A percentile compares a stretch with the other conserved stretches of the same genome.
These are phyloP conservation scores for Kentomonas sorsogonicus DNA, from an alignment of 208 protist species.

Conservation along the genomic window DNA sequence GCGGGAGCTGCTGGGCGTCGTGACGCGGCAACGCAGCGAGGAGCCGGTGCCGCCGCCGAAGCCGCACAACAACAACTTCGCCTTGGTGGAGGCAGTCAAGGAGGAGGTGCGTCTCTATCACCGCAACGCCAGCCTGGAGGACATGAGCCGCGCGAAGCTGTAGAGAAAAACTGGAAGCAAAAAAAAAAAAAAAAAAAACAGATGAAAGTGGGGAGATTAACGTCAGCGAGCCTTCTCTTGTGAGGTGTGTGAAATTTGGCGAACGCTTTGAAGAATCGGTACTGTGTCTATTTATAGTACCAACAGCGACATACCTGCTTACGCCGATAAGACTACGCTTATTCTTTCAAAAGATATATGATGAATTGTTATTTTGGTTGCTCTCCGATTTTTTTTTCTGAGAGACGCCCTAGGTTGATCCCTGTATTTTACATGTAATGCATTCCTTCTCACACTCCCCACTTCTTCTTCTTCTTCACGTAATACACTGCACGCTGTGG, in stretches of 20 bases:
- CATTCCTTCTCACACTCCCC: no score
- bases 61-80: slow-evolving; percentile 37
- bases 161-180: neutral
- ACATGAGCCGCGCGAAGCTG: neutral
- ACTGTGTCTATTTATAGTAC: no score
- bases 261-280: no score
- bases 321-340: neutral
- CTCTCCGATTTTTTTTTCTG: no score
- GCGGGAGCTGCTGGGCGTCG: slow-evolving; percentile 39
- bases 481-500: no score
- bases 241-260: no score
- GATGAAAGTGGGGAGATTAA: neutral
- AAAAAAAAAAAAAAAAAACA: slow-evolving; percentile 7
- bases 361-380: no score
- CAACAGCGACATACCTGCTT: no score
- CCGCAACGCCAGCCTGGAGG: neutral
- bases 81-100: slow-evolving; percentile 48
- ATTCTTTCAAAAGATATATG: neutral
- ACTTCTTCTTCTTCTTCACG: no score
- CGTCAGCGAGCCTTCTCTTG: no score
- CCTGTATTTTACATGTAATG: no score
- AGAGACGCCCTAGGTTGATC: no score
- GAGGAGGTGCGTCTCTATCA: slow-evolving; percentile 13
- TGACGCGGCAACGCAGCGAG: slow-evolving; percentile 22
- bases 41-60: slow-evolving; percentile 50